Base-by-base conservation (phyloP, 768 basidiomycete species). In the Suillus subalutaceus region DNA sequence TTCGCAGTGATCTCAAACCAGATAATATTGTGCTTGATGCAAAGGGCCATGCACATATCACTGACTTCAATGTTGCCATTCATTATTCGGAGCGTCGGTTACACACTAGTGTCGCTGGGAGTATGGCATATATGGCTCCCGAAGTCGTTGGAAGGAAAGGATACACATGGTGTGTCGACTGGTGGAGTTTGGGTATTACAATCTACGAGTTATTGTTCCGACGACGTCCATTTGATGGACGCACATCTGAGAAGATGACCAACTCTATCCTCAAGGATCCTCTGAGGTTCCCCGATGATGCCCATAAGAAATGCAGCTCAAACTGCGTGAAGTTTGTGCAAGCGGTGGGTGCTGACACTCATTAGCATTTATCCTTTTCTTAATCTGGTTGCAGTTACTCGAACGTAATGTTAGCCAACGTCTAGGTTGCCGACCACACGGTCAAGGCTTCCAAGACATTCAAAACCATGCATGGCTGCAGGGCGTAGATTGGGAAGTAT, bases 101-200 rank as follows among this genome's bases (percentile, higher is more conserved):
- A 67, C 90, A 99, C 77, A 95, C 93, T 0, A 94, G 93, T 66
- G 92, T 99, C 18, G 97, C 97, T 8, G 97, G 97, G 4, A 96
- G 93, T 73, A 96, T 99, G 94, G 97, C 97, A 0, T 99, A 99
- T 80, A 99, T 99, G 97, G 96, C 96, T 12, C 96, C 97, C 0
- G 95, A 99, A 77, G 91, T 99, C n/a, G 84, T 98, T 53, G 88
- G 86, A 62, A 90, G 92, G 73, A 90, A 89, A 73, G 97, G 97
- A 18, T 99, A 99, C 77, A 91, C 92, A 4, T 96, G 93, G 86
- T 89, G 89, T 59, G 86, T 94, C 60, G 96, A 98, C 75, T 97
- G 94, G 92, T 98, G 96, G 96, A 95, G 93, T 73, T 83, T 98
- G 23, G 96, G 96, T 38, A 83, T 97, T 64, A 91, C 92, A 35